phyloP scores from a whole-genome alignment of 1,284 basidiomycete species.

The Austroboletus novae-zelandiae region DNA sequence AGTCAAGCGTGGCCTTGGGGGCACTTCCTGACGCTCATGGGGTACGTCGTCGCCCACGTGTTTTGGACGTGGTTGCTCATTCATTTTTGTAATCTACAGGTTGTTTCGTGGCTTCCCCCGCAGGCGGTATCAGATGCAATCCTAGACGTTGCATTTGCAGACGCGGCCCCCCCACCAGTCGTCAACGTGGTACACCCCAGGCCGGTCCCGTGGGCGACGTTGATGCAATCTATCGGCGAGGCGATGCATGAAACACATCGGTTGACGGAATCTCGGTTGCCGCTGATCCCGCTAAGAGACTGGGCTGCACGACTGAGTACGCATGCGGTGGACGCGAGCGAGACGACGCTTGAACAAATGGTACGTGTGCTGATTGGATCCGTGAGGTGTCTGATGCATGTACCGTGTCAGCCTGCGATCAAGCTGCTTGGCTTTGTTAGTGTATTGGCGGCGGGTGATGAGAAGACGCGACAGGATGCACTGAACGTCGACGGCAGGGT shows the following conservation, averaged over 20 bases:
- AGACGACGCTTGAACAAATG: background rate
- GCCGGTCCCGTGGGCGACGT: constrained; percentile 18
- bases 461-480: too few relatives aligned
- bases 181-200: constrained; percentile 32
- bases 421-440: background rate
- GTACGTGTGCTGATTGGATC: background rate
- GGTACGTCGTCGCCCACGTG: constrained; percentile 6
- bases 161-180: constrained; percentile 9
- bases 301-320: background rate
- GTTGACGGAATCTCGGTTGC: constrained; percentile 11
- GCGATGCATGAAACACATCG: constrained; percentile 5
- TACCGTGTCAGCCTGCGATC: background rate
- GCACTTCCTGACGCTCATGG: constrained; percentile 22
- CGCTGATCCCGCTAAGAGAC: constrained; percentile 18
- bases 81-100: constrained; percentile 5
- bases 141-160: constrained; percentile 23
- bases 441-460: background rate
- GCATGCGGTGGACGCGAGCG: background rate
- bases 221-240: constrained; percentile 21
- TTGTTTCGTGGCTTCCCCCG: constrained; percentile 30
- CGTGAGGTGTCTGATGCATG: background rate
- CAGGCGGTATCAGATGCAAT: constrained; percentile 25
- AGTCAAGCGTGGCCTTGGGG: constrained; percentile 21
- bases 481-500: too few relatives aligned
- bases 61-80: too few relatives aligned